Base-by-base conservation (phyloP, 2,329 filamentous ascomycete genomes). In the Talaromyces sp. region DNA sequence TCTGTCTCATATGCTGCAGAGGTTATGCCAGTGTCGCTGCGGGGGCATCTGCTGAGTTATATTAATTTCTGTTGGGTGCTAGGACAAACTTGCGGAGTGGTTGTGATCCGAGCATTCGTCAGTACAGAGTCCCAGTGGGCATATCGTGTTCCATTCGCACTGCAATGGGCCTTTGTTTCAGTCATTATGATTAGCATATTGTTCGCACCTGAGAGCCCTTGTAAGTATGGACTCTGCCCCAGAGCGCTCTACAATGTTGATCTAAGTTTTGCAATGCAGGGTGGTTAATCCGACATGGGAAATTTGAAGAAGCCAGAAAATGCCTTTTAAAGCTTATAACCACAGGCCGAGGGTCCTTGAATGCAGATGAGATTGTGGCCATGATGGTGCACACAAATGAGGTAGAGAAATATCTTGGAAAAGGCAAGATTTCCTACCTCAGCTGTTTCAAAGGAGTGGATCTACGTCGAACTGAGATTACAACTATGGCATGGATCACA, bases 21-120 rank as follows among this genome's bases (percentile, higher is more conserved):
- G 55, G 70, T 76, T 2, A 68, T 66, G 8, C 73, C 73, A 7
- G 66, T 72, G 4, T 65, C 62, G 3, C 63, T 74, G 7, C 66
- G 72, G 53, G 60, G 64, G 6, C 71, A 72, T 40, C 57, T 70
- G 53, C 73, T 70, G 2, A 71, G 66, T n/a, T 72, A 70, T 60
- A 68, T 74, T 53, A 74, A 74, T 56, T 62, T 75, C 6, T 75
- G 72, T 62, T 77, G 74, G 74, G 70, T 70, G 8, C 67, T 76
- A 33, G 75, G 75, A 2, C 73, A 77, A 58, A n/a, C n/a, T n/a
- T n/a, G n/a, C n/a, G n/a, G n/a, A n/a, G n/a, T n/a, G n/a, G n/a
- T n/a, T n/a, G n/a, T n/a, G n/a, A n/a, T n/a, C n/a, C n/a, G n/a
- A n/a, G n/a, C n/a, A n/a, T n/a, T n/a, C n/a, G n/a, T n/a, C n/a